Evolutionary conservation across 768 basidiomycete genomes (phyloP).

Genomic region (Panellus pusillus): DNA sequence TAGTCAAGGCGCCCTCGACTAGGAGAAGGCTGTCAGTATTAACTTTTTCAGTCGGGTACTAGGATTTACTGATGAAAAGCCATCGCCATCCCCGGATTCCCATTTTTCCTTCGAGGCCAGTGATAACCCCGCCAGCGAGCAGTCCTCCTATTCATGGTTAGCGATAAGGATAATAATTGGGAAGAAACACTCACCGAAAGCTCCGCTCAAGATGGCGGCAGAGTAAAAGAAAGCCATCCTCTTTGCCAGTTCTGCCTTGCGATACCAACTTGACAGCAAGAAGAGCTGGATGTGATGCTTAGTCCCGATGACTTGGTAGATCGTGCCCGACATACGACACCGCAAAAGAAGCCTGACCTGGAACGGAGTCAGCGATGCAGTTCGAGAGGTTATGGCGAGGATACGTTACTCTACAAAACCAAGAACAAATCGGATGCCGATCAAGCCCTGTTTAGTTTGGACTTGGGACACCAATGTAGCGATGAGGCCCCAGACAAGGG

Average conservation of each 20-base stretch:
- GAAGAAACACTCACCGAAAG: constrained; percentile 13
- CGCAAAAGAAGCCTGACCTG: constrained; percentile 17
- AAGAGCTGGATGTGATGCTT: constrained; percentile 14
- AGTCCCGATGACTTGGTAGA: constrained; percentile 1
- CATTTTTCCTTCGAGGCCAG: constrained; percentile 16
- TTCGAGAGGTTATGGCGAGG: constrained; percentile 5
- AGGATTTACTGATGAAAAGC: constrained; percentile 16
- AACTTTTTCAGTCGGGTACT: not conserved
- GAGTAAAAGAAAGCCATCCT: constrained; percentile 18
- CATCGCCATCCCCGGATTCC: constrained; percentile 17
- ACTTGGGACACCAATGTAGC: constrained; percentile 16
- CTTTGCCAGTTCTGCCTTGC: constrained; percentile 16
- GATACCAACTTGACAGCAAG: constrained; percentile 18
- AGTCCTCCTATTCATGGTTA: constrained; percentile 9
- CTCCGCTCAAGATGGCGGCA: constrained; percentile 16
- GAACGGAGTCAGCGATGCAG: constrained; percentile 9
- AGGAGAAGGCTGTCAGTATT: constrained; percentile 3
- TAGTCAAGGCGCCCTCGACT: constrained; percentile 17
- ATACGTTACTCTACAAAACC: constrained; percentile 16
- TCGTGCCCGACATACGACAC: constrained; percentile 10
- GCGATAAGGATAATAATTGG: constrained; percentile 2
- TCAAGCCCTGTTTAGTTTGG: constrained; percentile 14
- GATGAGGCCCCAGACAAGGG: constrained; percentile 15
- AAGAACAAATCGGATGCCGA: constrained; percentile 14
- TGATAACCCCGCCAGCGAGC: constrained; percentile 16